phyloP scores from a whole-genome alignment of 371 early-diverging fungal genomes.

The Capniomyces stellatus region DNA sequence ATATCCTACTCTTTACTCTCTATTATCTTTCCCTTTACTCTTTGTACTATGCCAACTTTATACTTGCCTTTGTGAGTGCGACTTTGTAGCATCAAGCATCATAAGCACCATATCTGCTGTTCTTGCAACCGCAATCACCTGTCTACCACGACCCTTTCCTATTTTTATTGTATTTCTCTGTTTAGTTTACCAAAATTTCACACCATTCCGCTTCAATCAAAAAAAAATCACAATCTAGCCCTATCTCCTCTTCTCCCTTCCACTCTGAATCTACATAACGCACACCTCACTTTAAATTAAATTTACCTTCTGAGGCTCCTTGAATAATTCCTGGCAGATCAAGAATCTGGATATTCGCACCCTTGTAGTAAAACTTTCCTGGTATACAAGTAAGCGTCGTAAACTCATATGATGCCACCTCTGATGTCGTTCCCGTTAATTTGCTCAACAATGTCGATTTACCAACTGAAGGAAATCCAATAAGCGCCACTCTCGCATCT shows the following conservation, averaged over 20 bases:
- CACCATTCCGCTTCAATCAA: too few species aligned
- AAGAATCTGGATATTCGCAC: conserved; percentile 91
- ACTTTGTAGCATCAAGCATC: conserved; percentile 97
- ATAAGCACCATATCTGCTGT: conserved; percentile 96
- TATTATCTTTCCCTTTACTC: too few species aligned
- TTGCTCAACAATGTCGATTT: conserved; percentile 94
- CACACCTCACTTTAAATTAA: too few species aligned
- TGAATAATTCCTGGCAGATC: conserved; percentile 98
- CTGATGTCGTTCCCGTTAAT: conserved; percentile 87
- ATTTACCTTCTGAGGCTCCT: conserved; percentile 84
- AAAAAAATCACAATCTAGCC: too few species aligned
- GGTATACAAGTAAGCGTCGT: conserved; percentile 98
- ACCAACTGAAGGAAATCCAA: conserved; percentile 99
- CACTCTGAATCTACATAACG: too few species aligned
- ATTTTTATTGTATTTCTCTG: too few species aligned
- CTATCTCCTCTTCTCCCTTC: too few species aligned
- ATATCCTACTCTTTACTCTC: too few species aligned
- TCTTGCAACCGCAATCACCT: conserved; percentile 93
- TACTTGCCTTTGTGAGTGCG: conserved; percentile 52
- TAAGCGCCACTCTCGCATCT: conserved; percentile 95
- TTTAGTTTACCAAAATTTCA: too few species aligned
- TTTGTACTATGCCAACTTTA: too few species aligned
- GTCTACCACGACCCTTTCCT: conserved; percentile 81
- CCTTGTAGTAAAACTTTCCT: conserved; percentile 95
- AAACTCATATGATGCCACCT: conserved; percentile 93